Evolutionary conservation across 2,329 filamentous ascomycete genomes (phyloP).

Genomic region (Xylariaceae sp.): DNA sequence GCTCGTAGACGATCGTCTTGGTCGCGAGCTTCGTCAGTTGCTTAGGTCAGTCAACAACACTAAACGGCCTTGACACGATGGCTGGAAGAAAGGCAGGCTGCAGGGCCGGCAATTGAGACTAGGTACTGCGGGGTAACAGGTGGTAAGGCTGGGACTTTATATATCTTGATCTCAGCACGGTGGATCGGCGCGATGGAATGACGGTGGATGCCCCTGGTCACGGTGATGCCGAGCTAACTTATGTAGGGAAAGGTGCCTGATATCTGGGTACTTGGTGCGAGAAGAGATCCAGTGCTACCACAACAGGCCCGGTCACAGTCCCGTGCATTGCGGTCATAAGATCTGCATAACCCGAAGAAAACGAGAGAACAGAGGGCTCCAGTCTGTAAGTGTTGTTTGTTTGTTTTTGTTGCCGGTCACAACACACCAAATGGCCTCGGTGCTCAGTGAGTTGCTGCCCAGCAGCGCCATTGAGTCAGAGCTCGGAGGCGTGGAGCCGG

Average conservation of each 20-base stretch:
- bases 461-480: background rate
- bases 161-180: slow-evolving; percentile 10
- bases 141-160: slow-evolving; percentile 18
- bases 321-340: background rate
- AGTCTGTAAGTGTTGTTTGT: background rate
- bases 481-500: background rate
- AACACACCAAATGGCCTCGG: too few relatives aligned
- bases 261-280: background rate
- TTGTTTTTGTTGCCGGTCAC: too few relatives aligned
- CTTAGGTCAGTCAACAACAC: too few relatives aligned
- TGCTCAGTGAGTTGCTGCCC: background rate
- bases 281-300: background rate
- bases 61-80: background rate
- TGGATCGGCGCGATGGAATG: slow-evolving; percentile 14
- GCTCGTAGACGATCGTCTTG: too few relatives aligned
- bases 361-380: background rate
- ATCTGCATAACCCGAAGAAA: background rate
- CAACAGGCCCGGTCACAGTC: background rate
- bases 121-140: slow-evolving; percentile 21
- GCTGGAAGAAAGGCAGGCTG: background rate
- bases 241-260: background rate
- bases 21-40: too few relatives aligned
- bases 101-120: slow-evolving; percentile 15
- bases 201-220: slow-evolving; percentile 1
- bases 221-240: slow-evolving; percentile 14